phyloP scores from a whole-genome alignment of 345 rosid species.

The Syzygium grande region DNA sequence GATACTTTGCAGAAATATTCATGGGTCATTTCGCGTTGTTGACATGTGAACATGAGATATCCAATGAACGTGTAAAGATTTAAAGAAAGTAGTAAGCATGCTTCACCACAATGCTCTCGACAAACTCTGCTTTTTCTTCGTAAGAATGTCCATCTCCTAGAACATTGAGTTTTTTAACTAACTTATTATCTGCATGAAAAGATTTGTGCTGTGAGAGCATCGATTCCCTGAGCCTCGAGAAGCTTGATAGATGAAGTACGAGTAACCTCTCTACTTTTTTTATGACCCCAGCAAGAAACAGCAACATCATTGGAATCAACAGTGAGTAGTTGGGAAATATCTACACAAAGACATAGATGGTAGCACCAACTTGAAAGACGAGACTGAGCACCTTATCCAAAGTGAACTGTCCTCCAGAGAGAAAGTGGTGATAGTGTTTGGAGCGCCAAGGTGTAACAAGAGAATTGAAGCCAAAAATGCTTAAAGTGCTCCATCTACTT shows the following conservation, averaged over 20 bases:
- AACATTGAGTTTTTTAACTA: not conserved
- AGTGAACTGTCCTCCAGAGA: fast-evolving
- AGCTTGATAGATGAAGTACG: not conserved
- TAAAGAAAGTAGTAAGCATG: not conserved
- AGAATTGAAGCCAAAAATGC: not conserved
- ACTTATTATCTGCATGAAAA: not conserved
- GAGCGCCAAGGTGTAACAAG: fast-evolving
- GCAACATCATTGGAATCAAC: fast-evolving
- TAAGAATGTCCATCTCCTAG: not conserved
- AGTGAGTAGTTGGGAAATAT: not conserved
- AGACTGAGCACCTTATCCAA: not conserved
- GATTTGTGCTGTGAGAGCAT: not conserved
- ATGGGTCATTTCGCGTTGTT: not conserved
- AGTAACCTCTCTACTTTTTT: not conserved
- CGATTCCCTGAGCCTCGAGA: not conserved
- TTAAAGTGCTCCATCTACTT: not conserved
- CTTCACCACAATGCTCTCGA: not conserved
- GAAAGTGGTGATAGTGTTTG: not conserved
- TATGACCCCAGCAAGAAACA: fast-evolving
- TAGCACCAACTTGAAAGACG: not conserved
- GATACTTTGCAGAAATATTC: not conserved
- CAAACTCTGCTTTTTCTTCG: not conserved
- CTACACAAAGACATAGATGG: not conserved
- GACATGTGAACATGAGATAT: not conserved
- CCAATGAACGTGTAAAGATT: fast-evolving